phyloP scores from a whole-genome alignment of 768 basidiomycete genomes.

The Coprinellus micaceus region DNA sequence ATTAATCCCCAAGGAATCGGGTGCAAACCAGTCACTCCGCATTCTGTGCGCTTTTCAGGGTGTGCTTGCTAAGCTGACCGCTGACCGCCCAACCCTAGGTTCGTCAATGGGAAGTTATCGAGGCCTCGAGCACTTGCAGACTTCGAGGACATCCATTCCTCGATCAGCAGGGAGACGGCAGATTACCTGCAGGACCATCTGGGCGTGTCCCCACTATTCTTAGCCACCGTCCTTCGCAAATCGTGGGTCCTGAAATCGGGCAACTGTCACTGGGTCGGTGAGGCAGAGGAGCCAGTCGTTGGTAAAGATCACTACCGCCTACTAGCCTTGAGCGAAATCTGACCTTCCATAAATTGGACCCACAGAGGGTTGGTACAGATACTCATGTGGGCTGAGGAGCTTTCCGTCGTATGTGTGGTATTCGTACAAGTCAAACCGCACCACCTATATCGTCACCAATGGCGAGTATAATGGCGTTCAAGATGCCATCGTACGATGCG shows the following conservation, averaged over 20 bases:
- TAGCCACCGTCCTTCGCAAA: background rate
- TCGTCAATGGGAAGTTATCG: background rate
- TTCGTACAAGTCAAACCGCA: background rate
- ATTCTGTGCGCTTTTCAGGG: background rate
- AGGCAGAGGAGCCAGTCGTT: background rate
- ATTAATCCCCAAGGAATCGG: no score
- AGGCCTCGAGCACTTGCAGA: background rate
- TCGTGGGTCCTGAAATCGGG: conserved; percentile 3
- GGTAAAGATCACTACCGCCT: background rate
- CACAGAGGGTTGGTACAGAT: conserved; percentile 7
- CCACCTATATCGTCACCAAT: background rate
- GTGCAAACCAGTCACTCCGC: no score
- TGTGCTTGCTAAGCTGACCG: background rate
- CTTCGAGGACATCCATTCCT: background rate
- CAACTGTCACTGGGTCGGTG: background rate
- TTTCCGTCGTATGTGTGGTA: conserved; percentile 4
- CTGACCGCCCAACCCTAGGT: background rate
- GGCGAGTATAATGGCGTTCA: background rate
- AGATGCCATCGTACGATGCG: background rate
- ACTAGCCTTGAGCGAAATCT: no score
- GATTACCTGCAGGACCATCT: background rate
- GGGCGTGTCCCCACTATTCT: conserved; percentile 3
- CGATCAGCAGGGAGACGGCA: background rate
- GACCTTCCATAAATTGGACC: background rate
- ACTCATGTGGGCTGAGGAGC: background rate